These are phyloP conservation scores for Dictyophora rubrovolvata DNA, from an alignment of 768 basidiomycete genomes.

Conservation along the genomic window DNA sequence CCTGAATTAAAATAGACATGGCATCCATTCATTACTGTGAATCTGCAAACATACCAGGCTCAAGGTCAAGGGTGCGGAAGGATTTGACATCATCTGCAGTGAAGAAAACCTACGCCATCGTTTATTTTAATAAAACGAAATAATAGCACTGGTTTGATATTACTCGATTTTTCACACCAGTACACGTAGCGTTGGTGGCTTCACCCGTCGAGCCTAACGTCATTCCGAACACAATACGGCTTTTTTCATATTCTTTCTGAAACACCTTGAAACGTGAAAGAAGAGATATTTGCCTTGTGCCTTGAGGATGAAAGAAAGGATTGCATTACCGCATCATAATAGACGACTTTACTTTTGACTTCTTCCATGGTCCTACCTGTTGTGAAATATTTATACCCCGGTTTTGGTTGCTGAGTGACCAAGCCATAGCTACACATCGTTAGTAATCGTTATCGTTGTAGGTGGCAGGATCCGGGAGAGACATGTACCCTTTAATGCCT, in stretches of 20 bases:
- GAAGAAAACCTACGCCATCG: constrained; percentile 56
- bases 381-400: constrained; percentile 70
- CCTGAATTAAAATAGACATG: constrained; percentile 29
- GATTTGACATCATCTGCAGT: constrained; percentile 73
- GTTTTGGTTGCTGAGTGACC: constrained; percentile 82
- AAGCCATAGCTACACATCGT: constrained; percentile 59
- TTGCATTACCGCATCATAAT: constrained; percentile 61
- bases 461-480: not conserved
- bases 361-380: constrained; percentile 77
- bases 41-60: constrained; percentile 48
- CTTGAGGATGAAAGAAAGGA: not conserved
- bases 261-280: constrained; percentile 18
- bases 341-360: constrained; percentile 56
- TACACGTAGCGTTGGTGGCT: not conserved
- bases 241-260: constrained; percentile 27
- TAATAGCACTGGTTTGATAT: not conserved
- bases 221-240: constrained; percentile 30
- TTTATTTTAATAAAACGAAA: not conserved
- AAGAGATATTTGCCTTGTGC: not conserved
- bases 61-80: constrained; percentile 71
- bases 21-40: not conserved
- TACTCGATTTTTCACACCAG: constrained; percentile 5
- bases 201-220: constrained; percentile 27
- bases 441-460: not conserved
- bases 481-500: constrained; percentile 68